Base-by-base conservation (phyloP, 2,329 filamentous ascomycete species). In the Coleophoma crateriformis region DNA sequence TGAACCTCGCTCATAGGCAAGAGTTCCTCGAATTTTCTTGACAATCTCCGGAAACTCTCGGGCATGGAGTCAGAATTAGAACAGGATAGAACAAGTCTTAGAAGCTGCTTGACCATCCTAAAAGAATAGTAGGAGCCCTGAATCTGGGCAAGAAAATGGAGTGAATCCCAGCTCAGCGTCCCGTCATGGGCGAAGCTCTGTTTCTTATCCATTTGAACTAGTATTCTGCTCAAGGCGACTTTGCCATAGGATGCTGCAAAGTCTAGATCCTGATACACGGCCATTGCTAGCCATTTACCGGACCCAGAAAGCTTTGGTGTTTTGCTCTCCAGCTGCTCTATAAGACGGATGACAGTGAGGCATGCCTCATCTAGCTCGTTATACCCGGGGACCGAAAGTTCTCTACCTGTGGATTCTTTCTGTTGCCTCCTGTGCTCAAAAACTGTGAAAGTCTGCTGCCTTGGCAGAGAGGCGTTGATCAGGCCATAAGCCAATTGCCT, bases 401-500 rank as follows among this genome's bases (percentile, higher is more conserved):
- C 59, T 48, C 58, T 50, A 3, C 64, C 64, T 4, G 41, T 43
- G 8, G 58, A 61, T 15, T 54, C 54, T 15, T 52, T 53, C 11
- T 56, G 41, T 45, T 64, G 63, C 33, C 56, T 60, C 37, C 58
- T 55, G 40, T 66, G 58, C 42, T 67, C 64, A 41, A 57, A 58
- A 8, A 65, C 52, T 10, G 50, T 55, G 11, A 34, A 45, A 4
- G 44, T 50, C 34, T 54, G 48, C 33, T 63, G 53, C 12, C 48
- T 35, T n/a, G 64, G 54, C 22, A 62, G 54, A 4, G 65, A 64
- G 4, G 67, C 22, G 49, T 74, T 73, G 17, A 80, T 61, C 7
- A 79, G 54, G 0, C 78, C 76, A 58, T 84, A 85, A 2, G 76
- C 79, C 19, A 84, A 55, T 43, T 70, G 70, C 13, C 82, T 71